Percentiles rank a stretch among this genome's conserved stretches.
phyloP scores from a whole-genome alignment of 495 filamentous ascomycete species.

The Podospora appendiculata region DNA sequence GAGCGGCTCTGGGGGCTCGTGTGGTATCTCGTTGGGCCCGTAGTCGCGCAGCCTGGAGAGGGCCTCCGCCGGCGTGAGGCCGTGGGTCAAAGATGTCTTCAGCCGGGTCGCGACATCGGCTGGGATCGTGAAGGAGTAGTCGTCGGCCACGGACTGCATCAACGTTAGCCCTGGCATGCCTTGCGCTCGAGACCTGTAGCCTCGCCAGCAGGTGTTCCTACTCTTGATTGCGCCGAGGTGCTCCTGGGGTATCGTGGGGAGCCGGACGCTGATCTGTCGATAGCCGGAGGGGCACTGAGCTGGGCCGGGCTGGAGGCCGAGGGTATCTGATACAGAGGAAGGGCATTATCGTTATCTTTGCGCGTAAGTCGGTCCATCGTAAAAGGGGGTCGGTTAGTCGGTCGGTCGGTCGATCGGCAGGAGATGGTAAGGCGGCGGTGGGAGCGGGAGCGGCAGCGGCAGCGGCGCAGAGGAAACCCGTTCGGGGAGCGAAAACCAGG shows the following conservation, averaged over 20 bases:
- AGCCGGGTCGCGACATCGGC: constrained; percentile 72
- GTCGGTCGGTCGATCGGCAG: background rate
- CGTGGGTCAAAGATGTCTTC: constrained; percentile 73
- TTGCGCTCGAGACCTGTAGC: background rate
- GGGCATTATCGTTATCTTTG: constrained; percentile 25
- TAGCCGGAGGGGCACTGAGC: constrained; percentile 11
- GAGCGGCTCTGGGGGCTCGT: constrained; percentile 85
- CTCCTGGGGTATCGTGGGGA: constrained; percentile 28
- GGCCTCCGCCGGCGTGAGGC: constrained; percentile 74
- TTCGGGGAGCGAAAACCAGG: constrained; percentile 10
- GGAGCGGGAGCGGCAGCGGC: constrained; percentile 5
- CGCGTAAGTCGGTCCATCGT: constrained; percentile 23
- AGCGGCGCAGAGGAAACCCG: constrained; percentile 2
- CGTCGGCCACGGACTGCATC: constrained; percentile 38
- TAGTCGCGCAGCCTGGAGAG: constrained; percentile 67
- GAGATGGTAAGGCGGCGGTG: constrained; percentile 8
- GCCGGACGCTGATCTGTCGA: constrained; percentile 24
- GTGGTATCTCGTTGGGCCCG: constrained; percentile 91
- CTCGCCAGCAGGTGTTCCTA: constrained; percentile 14
- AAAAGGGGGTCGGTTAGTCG: background rate
- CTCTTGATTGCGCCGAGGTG: constrained; percentile 40
- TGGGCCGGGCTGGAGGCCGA: constrained; percentile 8
- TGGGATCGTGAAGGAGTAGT: constrained; percentile 53
- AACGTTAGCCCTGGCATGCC: constrained; percentile 3
- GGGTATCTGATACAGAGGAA: constrained; percentile 25